Evolutionary conservation across 768 basidiomycete species (phyloP).

Genomic region (Lyophyllum shimeji): DNA sequence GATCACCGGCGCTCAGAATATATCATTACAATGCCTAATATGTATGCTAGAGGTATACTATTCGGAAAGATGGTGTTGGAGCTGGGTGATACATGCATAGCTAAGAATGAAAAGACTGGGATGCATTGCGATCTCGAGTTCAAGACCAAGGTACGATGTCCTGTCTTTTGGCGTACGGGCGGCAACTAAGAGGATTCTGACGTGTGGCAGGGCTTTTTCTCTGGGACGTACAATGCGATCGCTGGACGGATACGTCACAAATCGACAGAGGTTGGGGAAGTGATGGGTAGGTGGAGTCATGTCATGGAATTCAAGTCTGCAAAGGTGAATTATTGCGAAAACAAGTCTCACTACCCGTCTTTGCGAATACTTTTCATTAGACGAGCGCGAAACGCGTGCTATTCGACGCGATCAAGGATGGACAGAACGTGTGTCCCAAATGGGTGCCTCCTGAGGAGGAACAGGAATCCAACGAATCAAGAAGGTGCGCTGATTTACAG

Average conservation of each 20-base stretch:
- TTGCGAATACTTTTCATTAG: slow-evolving; percentile 31
- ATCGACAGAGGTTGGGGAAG: slow-evolving; percentile 72
- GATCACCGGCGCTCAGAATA: slow-evolving; percentile 53
- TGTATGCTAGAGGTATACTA: slow-evolving; percentile 87
- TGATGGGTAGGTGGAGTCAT: slow-evolving; percentile 89
- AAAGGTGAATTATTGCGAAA: slow-evolving; percentile 49
- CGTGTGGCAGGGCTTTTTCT: slow-evolving; percentile 81
- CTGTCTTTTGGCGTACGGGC: neutral
- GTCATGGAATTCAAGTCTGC: slow-evolving; percentile 80
- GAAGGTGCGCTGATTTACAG: slow-evolving; percentile 46
- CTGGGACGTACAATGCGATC: slow-evolving; percentile 92
- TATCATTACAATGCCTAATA: slow-evolving; percentile 95
- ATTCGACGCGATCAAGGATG: slow-evolving; percentile 83
- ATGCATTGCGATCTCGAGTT: slow-evolving; percentile 87
- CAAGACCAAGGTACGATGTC: slow-evolving; percentile 82
- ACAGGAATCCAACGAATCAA: slow-evolving; percentile 90
- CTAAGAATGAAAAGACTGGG: slow-evolving; percentile 78
- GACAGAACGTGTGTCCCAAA: slow-evolving; percentile 73
- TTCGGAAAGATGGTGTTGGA: slow-evolving; percentile 97
- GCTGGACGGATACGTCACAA: slow-evolving; percentile 73
- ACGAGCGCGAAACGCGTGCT: slow-evolving; percentile 69
- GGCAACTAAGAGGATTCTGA: neutral
- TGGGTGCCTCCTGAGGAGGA: slow-evolving; percentile 82
- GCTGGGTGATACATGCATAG: slow-evolving; percentile 85
- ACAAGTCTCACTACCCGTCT: neutral